These are phyloP conservation scores for Albatrellus ellisii DNA, from an alignment of 768 basidiomycete species.

Conservation along the genomic window DNA sequence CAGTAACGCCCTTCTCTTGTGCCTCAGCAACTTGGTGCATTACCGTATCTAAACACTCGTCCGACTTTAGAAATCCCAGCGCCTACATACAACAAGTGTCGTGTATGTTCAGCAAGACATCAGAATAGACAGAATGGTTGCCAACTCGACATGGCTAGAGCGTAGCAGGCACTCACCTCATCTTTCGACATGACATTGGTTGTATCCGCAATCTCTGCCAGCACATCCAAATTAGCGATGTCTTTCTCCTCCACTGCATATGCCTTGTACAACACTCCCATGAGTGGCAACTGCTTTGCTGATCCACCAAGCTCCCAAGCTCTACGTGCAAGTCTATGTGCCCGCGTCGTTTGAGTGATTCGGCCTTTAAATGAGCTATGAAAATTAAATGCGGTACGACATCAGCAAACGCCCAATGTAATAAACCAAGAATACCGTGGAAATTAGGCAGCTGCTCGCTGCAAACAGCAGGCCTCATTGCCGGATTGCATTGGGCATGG, in stretches of 20 bases:
- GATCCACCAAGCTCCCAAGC: slow-evolving; percentile 53
- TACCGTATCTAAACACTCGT: slow-evolving; percentile 54
- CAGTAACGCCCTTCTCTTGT: slow-evolving; percentile 53
- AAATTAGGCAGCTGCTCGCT: background rate
- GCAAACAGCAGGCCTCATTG: background rate
- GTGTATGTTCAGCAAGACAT: background rate
- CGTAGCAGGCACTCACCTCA: slow-evolving; percentile 34
- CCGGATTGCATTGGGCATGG: background rate
- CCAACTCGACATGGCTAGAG: background rate
- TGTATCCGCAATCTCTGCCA: slow-evolving; percentile 44
- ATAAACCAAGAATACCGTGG: background rate
- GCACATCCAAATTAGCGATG: slow-evolving; percentile 41
- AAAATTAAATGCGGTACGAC: background rate
- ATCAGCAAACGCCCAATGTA: background rate
- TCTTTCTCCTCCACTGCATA: slow-evolving; percentile 55
- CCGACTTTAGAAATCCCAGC: slow-evolving; percentile 46
- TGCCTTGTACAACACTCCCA: slow-evolving; percentile 49
- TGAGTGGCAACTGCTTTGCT: slow-evolving; percentile 39
- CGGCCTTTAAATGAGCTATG: slow-evolving; percentile 44
- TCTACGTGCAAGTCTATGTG: slow-evolving; percentile 61
- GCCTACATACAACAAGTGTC: slow-evolving; percentile 28
- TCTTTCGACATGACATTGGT: slow-evolving; percentile 42
- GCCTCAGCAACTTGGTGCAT: slow-evolving; percentile 48
- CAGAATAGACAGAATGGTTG: background rate
- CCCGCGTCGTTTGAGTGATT: slow-evolving; percentile 51